These are phyloP conservation scores for Vachellia pachyceras DNA, from an alignment of 306 rosid genomes.

Conservation along the genomic window DNA sequence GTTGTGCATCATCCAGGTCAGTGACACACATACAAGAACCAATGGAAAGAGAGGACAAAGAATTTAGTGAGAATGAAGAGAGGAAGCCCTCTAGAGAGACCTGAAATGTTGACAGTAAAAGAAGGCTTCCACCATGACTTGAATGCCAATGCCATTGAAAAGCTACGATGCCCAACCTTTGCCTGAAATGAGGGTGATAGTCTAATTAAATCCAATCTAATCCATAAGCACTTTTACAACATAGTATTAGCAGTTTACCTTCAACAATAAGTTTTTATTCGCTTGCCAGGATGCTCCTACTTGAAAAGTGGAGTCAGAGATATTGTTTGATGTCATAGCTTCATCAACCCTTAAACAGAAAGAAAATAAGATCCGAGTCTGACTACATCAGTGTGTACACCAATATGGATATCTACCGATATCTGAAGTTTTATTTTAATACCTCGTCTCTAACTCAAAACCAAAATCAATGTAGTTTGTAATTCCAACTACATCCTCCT, in stretches of 20 bases:
- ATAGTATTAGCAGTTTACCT: conserved; percentile 58
- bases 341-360: conserved; percentile 66
- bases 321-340: conserved; percentile 52
- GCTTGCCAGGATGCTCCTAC: conserved; percentile 99
- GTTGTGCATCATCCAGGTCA: neutral
- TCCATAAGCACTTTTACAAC: conserved; percentile 16
- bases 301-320: conserved; percentile 81
- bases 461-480: conserved; percentile 97
- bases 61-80: conserved; percentile 15
- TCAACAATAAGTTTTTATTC: conserved; percentile 82
- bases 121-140: conserved; percentile 99
- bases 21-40: conserved; percentile 2
- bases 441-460: conserved; percentile 88
- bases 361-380: conserved; percentile 36
- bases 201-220: conserved; percentile 41
- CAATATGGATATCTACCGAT: conserved; percentile 20
- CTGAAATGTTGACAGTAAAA: conserved; percentile 87
- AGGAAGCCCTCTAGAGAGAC: conserved; percentile 48
- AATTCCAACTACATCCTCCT: conserved; percentile 80
- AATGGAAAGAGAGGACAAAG: conserved; percentile 2
- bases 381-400: conserved; percentile 31
- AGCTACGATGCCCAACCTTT: conserved; percentile 80
- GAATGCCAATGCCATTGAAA: conserved; percentile 75
- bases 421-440: neutral
- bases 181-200: conserved; percentile 60